These are phyloP conservation scores for Cucurbita maxima DNA, from an alignment of 306 rosid species.

Conservation along the genomic window DNA sequence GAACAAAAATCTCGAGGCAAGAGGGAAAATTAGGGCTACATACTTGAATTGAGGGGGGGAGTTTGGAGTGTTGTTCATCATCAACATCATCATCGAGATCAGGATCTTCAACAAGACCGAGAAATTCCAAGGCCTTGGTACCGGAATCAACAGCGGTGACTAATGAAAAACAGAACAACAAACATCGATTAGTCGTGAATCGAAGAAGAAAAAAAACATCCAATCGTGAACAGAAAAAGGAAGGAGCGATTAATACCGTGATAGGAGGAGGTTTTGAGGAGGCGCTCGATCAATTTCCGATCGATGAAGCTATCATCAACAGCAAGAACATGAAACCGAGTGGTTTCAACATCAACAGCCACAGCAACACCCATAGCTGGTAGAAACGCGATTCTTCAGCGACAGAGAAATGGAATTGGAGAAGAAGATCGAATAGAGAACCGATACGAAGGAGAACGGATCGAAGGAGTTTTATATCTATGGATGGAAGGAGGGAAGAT, in stretches of 20 bases:
- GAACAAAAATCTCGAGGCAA: neutral
- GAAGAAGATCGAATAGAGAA: neutral
- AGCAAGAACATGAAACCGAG: conserved; percentile 71
- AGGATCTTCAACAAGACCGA: conserved; percentile 38
- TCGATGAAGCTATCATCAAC: conserved; percentile 84
- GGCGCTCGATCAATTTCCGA: conserved; percentile 67
- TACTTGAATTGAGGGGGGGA: conserved; percentile 18
- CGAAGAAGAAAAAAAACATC: too few relatives aligned
- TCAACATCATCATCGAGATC: neutral
- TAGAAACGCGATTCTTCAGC: neutral
- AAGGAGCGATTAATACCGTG: conserved; percentile 31
- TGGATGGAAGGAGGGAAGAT: neutral
- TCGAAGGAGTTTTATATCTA: conserved; percentile 25
- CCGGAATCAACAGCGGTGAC: conserved; percentile 85
- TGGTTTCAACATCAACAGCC: conserved; percentile 35
- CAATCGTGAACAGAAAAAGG: too few relatives aligned
- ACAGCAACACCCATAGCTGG: conserved; percentile 46
- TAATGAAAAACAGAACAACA: conserved; percentile 16
- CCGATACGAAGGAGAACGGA: neutral
- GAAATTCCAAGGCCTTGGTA: conserved; percentile 52
- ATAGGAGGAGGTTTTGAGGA: conserved; percentile 69
- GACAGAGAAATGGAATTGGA: neutral
- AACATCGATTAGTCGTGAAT: neutral
- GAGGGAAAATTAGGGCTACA: neutral
- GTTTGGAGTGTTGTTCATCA: conserved; percentile 9